phyloP scores from a whole-genome alignment of 352 stramenopile genomes.

The Phytophthora palmivora region DNA sequence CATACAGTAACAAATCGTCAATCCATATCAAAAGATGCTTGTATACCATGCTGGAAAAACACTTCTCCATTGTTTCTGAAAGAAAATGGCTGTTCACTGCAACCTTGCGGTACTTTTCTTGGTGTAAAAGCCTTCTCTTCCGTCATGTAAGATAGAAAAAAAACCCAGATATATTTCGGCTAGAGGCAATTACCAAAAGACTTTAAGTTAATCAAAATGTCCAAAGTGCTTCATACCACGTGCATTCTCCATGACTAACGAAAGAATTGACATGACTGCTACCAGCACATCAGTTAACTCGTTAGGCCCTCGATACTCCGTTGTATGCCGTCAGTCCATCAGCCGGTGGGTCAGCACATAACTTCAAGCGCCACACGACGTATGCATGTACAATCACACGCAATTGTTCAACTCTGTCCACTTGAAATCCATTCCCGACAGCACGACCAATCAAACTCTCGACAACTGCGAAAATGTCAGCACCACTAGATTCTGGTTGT shows the following conservation, averaged over 20 bases:
- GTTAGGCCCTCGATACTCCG: constrained; percentile 6
- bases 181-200: constrained; percentile 2
- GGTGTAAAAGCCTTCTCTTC: constrained; percentile 25
- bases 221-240: constrained; percentile 9
- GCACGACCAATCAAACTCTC: no score
- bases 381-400: no score
- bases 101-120: constrained; percentile 12
- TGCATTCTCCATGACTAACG: constrained; percentile 11
- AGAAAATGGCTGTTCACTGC: constrained; percentile 2
- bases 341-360: no score
- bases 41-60: constrained; percentile 2
- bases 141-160: constrained; percentile 25
- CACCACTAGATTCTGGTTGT: no score
- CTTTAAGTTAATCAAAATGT: constrained; percentile 8
- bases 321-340: constrained; percentile 7
- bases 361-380: no score
- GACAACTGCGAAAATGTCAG: no score
- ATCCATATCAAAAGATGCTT: constrained; percentile 34
- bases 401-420: no score
- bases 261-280: constrained; percentile 11
- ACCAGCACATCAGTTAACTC: not conserved
- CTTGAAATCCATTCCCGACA: no score
- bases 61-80: constrained; percentile 13
- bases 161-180: constrained; percentile 1
- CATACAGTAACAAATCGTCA: constrained; percentile 38